Evolutionary conservation across 768 basidiomycete species (phyloP), one percentile per base, ranked within the genome.

Genomic region (Boletus patriciae): DNA sequence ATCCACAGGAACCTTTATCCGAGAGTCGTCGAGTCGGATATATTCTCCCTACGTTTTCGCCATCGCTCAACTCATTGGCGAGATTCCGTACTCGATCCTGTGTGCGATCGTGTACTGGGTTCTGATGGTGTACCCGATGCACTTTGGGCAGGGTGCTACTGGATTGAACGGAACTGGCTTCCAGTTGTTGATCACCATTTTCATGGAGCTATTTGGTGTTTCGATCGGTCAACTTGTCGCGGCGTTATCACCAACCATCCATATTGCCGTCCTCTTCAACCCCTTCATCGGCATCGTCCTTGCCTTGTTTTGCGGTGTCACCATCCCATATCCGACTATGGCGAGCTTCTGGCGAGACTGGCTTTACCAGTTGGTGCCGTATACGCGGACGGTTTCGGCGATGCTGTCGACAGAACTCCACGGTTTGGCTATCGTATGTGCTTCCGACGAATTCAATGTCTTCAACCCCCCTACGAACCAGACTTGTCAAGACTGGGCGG

Each of bases 1-100:
- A 15, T 53, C 33, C 11, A 34, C 42, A 77, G 76, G 69, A 19
- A 73, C 72, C 38, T 78, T 78, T 61, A 73, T 77, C 23, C 64
- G 70, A 59, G 92, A 94, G 74, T 80, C 89, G 0, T 89, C 87
- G 3, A 90, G 88, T 73, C 83, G 88, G 57, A 94, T 94, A 66
- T 94, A 94, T 72, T 89, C 87, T 0, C 86, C 90, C 0, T 86
- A 85, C 55, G 90, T 92, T 21, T 95, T 95, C 67, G 88, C 92
- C 31, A 80, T 91, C 34, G 84, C 86, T 3, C 93, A 94, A 66
- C 77, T 94, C 25, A 67, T 90, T 15, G 86, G 91, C 42, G 92
- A 96, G 71, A 80, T 90, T 53, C 93, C 92, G 0, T 89, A 87
- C 70, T 86, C 81, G 46, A 67, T 88, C 33, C 65, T 90, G 15